Percentiles rank a stretch among this genome's conserved stretches.
Conservation (phyloP, 2,329 filamentous ascomycete genomes). For the Aspergillus sp. region DNA sequence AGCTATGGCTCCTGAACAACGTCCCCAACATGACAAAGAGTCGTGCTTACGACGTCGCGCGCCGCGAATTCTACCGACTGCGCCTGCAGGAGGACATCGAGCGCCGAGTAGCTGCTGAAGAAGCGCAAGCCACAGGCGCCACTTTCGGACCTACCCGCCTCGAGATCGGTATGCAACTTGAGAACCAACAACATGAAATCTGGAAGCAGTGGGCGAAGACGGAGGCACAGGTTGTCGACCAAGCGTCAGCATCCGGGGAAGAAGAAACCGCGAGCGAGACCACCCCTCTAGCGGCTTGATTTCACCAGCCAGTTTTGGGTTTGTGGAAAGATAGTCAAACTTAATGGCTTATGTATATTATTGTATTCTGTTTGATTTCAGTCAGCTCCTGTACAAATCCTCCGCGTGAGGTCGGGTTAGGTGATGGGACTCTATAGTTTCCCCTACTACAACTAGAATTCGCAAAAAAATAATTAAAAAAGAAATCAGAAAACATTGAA, state of each 20-base stretch:
- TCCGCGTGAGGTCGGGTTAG: background rate
- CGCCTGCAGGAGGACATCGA: conserved; percentile 82
- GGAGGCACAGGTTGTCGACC: conserved; percentile 51
- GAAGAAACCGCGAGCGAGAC: conserved; percentile 22
- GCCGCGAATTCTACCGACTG: conserved; percentile 85
- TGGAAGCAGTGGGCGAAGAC: conserved; percentile 80
- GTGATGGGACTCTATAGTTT: background rate
- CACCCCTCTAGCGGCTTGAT: conserved; percentile 3
- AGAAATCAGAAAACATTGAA: background rate
- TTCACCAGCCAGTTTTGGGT: background rate
- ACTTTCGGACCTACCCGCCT: conserved; percentile 79
- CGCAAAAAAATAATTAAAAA: background rate
- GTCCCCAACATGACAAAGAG: conserved; percentile 58
- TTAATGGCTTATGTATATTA: conserved; percentile 20
- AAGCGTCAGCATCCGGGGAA: conserved; percentile 47
- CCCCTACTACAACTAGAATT: background rate
- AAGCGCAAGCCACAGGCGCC: conserved; percentile 80
- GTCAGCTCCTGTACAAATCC: conserved; percentile 2
- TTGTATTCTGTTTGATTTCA: conserved; percentile 9
- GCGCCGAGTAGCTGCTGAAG: conserved; percentile 78
- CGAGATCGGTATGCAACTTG: conserved; percentile 77
- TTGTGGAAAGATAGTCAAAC: background rate
- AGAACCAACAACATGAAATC: conserved; percentile 74
- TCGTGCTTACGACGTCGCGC: conserved; percentile 79
- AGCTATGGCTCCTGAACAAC: conserved; percentile 78